These are phyloP conservation scores for Cryphonectria carpinicola DNA, from an alignment of 2,329 filamentous ascomycete genomes.

Conservation along the genomic window DNA sequence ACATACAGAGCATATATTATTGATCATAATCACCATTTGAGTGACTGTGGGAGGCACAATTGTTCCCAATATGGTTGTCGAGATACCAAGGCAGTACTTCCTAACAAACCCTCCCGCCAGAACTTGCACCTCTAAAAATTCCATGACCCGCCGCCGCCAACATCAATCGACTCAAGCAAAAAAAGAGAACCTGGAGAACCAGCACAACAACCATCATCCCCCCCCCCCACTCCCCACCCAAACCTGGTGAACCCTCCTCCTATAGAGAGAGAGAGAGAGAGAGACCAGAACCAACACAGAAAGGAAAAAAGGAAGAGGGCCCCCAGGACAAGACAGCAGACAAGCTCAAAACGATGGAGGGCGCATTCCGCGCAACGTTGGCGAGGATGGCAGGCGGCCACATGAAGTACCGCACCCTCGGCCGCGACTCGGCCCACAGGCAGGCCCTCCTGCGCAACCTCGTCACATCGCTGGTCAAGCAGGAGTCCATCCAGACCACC, in stretches of 20 bases:
- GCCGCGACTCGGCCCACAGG: constrained; percentile 83
- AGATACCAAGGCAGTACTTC: neutral
- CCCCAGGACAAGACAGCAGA: neutral
- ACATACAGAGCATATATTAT: neutral
- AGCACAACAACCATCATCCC: neutral
- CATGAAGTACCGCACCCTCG: constrained; percentile 87
- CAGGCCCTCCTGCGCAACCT: constrained; percentile 93
- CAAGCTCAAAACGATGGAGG: constrained; percentile 1
- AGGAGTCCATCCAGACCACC: constrained; percentile 93
- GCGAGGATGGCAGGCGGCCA: constrained; percentile 78
- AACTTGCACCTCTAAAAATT: neutral
- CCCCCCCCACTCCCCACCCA: neutral
- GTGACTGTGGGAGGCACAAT: neutral
- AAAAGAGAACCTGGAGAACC: neutral
- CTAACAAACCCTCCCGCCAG: neutral
- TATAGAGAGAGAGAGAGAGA: neutral
- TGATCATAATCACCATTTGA: neutral
- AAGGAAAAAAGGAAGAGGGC: neutral
- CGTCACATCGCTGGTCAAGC: constrained; percentile 89
- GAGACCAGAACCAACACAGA: no score
- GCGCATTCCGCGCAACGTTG: constrained; percentile 18
- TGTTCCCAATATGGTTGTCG: neutral
- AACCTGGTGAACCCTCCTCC: neutral
- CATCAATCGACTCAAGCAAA: neutral
- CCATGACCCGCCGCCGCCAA: neutral